These are phyloP conservation scores for Lobosporangium transversale DNA, from an alignment of 192 early-diverging fungal genomes.

Conservation along the genomic window DNA sequence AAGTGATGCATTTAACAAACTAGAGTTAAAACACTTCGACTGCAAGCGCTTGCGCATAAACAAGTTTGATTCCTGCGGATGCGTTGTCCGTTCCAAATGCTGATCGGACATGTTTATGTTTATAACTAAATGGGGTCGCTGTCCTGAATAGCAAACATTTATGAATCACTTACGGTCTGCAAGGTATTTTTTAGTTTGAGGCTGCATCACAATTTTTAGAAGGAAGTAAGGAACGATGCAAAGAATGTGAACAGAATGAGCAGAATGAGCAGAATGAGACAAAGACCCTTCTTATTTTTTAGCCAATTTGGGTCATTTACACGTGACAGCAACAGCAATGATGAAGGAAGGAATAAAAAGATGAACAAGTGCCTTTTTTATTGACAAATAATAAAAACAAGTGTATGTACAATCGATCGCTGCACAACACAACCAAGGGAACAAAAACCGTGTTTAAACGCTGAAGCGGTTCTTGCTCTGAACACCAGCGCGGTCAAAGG, in stretches of 20 bases:
- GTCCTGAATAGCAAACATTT: too few species aligned
- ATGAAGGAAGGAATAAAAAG: too few species aligned
- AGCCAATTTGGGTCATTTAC: too few species aligned
- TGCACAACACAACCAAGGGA: slow-evolving; percentile 18
- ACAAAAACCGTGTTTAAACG: slow-evolving; percentile 11
- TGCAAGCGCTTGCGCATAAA: neutral
- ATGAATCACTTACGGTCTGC: slow-evolving; percentile 54
- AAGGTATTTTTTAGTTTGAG: slow-evolving; percentile 53
- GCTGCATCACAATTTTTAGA: slow-evolving; percentile 23
- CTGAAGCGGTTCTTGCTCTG: slow-evolving; percentile 58
- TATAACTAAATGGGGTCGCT: too few species aligned
- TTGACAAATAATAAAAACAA: too few species aligned
- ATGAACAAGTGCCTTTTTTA: too few species aligned
- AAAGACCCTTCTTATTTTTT: too few species aligned
- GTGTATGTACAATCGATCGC: slow-evolving; percentile 20
- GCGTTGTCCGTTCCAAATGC: neutral
- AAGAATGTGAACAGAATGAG: too few species aligned
- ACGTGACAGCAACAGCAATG: neutral
- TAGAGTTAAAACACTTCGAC: neutral
- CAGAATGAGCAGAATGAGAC: neutral
- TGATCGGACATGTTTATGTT: too few species aligned
- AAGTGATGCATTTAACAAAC: neutral
- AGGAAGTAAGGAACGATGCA: slow-evolving; percentile 2
- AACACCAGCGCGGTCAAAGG: slow-evolving; percentile 84
- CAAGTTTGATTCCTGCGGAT: neutral